Conservation (phyloP, 495 filamentous ascomycete genomes). For the Xylaria flabelliformis region DNA sequence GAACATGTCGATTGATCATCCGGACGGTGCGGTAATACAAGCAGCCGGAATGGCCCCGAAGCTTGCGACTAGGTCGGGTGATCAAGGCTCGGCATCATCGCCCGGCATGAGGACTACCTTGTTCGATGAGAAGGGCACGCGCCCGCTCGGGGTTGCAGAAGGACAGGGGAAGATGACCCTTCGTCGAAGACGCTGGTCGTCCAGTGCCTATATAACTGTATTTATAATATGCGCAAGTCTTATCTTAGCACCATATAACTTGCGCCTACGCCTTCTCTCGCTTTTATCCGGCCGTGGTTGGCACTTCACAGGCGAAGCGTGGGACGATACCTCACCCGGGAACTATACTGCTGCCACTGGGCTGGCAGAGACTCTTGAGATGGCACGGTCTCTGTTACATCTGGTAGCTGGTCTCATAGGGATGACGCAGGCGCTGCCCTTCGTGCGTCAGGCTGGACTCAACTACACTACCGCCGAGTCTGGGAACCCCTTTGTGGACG, state of each 20-base stretch:
- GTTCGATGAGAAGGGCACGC: slow-evolving; percentile 11
- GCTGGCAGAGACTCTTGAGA: not conserved
- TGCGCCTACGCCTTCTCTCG: not conserved
- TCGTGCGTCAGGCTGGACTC: not conserved
- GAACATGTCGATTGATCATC: slow-evolving; percentile 15
- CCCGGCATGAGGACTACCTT: slow-evolving; percentile 4
- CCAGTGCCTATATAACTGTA: slow-evolving; percentile 9
- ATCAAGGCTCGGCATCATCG: not conserved
- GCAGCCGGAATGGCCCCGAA: slow-evolving; percentile 19
- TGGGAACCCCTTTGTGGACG: slow-evolving; percentile 50
- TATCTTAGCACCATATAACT: not conserved
- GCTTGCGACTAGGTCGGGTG: slow-evolving; percentile 13
- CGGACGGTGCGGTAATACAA: not conserved
- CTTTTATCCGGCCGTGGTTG: slow-evolving; percentile 5
- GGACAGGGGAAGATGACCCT: not conserved
- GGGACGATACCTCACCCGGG: not conserved
- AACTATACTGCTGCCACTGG: not conserved
- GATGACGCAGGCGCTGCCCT: slow-evolving; percentile 13
- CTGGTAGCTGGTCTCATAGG: not conserved
- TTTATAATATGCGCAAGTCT: slow-evolving; percentile 9
- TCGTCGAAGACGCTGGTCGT: not conserved
- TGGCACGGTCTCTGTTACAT: not conserved
- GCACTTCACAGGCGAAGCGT: not conserved
- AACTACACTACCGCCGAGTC: slow-evolving; percentile 37
- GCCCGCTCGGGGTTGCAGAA: not conserved